Evolutionary conservation across 2,329 filamentous ascomycete species (phyloP), one percentile per base, ranked within the genome.

Genomic region (Parascedosporium putredinis): DNA sequence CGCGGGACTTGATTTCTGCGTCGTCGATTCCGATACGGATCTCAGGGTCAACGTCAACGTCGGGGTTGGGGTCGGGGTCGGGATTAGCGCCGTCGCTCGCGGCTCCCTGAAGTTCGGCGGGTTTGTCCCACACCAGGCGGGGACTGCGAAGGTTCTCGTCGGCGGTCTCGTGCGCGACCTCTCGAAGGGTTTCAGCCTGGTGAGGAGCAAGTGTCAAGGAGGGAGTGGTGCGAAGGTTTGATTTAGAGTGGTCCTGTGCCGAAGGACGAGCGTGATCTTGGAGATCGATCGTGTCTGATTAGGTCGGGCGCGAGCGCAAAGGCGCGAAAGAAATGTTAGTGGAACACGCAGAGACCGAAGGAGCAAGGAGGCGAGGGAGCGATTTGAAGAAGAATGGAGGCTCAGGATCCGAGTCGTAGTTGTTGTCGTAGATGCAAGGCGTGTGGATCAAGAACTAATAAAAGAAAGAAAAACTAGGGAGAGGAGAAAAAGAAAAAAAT

Each of bases 201-300:
- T 96, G 90, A 42, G 88, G 82, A 56, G 83, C 85, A 60, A 86
- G 71, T n/a, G 66, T 95, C 89, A 63, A 22, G 24, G 38, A 33
- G 22, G 38, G 16, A 38, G 22, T 22, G 47, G 24, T 31, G 14
- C 38, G 47, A 20, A 50, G 29, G 20, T 50, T 29, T 20, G 47
- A 50, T 20, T 31, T 43, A 12, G 47, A 50, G 40, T 50, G 47
- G 47, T 90, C 85, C 70, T 95, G 78, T 34, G 91, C 88, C 43
- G 90, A 93, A 29, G 89, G 88, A 52, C 84, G 75, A 61, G 83
- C 73, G 62, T 82, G 86, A 68, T 88, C 81, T 76, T 97, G 93
- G 48, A 97, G 81, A 70, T 97, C 93, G 69, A 96, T 86, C 55
- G 91, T 94, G 72, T 97, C 91, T 95, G 51, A 43, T 50, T 40